These are phyloP conservation scores for Yarrowia yakushimensis DNA, from an alignment of 805 yeast species.

Conservation along the genomic window DNA sequence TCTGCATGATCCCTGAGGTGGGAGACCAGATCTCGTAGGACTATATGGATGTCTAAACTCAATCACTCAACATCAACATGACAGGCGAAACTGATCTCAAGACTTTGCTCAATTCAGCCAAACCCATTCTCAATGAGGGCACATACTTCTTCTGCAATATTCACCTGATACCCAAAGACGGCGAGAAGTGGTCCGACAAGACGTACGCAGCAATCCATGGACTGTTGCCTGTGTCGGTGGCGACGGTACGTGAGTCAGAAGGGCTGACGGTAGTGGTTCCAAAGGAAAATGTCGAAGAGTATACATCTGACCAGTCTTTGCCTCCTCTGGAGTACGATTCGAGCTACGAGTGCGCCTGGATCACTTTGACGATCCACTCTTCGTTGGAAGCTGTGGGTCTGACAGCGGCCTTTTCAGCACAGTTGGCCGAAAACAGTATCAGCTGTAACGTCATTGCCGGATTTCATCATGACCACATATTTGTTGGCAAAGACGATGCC, in stretches of 20 bases:
- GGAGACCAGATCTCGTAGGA: too few species aligned
- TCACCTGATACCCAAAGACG: background rate
- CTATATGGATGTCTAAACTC: background rate
- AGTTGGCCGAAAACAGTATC: background rate
- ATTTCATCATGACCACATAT: conserved; percentile 12
- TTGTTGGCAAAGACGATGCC: background rate
- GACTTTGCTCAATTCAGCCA: conserved; percentile 4
- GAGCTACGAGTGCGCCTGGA: conserved; percentile 4
- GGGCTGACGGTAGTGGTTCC: conserved; percentile 15
- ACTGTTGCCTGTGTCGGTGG: background rate
- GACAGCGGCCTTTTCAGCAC: conserved; percentile 3
- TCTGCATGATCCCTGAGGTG: too few species aligned
- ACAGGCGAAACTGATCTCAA: background rate
- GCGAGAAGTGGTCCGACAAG: background rate
- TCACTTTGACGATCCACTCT: conserved; percentile 12
- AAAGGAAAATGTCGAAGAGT: background rate
- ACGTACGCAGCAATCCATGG: conserved; percentile 7
- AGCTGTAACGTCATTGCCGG: conserved; percentile 18
- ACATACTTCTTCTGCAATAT: conserved; percentile 13
- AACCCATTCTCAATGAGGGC: conserved; percentile 7
- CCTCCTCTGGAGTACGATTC: conserved; percentile 7
- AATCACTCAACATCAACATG: background rate
- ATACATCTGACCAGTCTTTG: background rate
- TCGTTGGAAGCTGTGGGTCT: conserved; percentile 16
- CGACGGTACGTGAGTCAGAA: background rate